Evolutionary conservation across 306 rosid genomes (phyloP).

Genomic region (Glycyrrhiza uralensis): DNA sequence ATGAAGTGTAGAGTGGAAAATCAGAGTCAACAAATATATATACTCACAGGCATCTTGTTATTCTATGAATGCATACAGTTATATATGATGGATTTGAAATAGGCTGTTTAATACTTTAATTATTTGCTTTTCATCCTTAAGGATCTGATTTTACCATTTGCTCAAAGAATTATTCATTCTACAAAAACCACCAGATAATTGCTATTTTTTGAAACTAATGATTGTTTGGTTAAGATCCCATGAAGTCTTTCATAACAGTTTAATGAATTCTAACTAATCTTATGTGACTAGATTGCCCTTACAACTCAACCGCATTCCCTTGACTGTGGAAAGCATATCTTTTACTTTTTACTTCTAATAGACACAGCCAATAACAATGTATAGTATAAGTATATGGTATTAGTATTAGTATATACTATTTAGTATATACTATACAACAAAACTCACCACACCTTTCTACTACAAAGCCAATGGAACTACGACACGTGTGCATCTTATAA

Average conservation of each 20-base stretch:
- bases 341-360: background rate
- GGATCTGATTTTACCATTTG: background rate
- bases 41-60: background rate
- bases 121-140: background rate
- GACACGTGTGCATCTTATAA: too few relatives aligned
- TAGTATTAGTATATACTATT: too few relatives aligned
- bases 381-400: background rate
- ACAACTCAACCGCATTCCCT: background rate
- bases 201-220: background rate
- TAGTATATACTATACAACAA: too few relatives aligned
- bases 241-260: background rate
- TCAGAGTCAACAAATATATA: background rate
- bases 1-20: background rate
- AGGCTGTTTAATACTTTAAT: background rate
- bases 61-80: conserved; percentile 1
- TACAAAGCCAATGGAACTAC: too few relatives aligned
- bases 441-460: too few relatives aligned
- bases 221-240: background rate
- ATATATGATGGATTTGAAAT: background rate
- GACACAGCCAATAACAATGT: background rate
- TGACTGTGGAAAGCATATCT: background rate
- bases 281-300: background rate
- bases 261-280: background rate
- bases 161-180: background rate
- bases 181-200: background rate